Conservation (phyloP, 176 grass and related monocot species). For the Coix lacrymajobi region DNA sequence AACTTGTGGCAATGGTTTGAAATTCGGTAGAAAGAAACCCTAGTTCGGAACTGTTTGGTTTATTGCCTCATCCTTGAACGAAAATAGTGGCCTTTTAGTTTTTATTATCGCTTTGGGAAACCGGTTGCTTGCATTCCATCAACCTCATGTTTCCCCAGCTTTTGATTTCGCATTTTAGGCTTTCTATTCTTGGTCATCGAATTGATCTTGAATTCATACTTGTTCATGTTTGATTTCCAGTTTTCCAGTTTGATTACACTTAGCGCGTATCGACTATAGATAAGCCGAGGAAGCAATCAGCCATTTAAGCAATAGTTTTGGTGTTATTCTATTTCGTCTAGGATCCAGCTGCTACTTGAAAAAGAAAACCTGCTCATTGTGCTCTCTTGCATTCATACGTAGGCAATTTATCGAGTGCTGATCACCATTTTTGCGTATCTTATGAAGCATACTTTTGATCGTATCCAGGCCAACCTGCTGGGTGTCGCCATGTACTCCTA, state of each 20-base stretch:
- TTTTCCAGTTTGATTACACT: neutral
- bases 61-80: neutral
- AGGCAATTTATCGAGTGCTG: neutral
- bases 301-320: neutral
- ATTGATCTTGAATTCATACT: neutral
- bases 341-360: neutral
- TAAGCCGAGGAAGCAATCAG: neutral
- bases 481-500: slow-evolving; percentile 5
- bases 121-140: neutral
- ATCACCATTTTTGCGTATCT: neutral
- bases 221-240: neutral
- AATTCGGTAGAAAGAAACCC: neutral
- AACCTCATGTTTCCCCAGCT: neutral
- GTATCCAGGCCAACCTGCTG: neutral
- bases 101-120: neutral
- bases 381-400: neutral
- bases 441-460: neutral
- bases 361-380: neutral
- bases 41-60: neutral
- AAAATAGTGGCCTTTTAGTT: neutral
- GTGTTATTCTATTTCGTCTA: neutral
- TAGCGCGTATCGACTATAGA: neutral
- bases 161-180: neutral
- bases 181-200: neutral
- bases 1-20: too few species aligned